Evolutionary conservation across 805 yeast species (phyloP).

Genomic region (Candida taoyuanica): DNA sequence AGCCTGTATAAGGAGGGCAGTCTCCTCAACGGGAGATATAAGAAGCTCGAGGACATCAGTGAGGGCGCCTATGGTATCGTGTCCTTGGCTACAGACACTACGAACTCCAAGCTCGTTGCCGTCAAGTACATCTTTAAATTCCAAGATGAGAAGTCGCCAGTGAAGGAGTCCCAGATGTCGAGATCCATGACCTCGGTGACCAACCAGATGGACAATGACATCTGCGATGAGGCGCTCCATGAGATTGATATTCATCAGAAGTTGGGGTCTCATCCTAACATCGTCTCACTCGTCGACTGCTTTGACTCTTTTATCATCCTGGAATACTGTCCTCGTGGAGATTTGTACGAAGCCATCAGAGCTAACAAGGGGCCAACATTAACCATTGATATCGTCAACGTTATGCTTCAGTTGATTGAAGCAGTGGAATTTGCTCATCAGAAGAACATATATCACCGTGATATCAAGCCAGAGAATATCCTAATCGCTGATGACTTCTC

Average conservation of each 20-base stretch:
- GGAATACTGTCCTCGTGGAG: slow-evolving; percentile 87
- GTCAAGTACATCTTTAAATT: slow-evolving; percentile 75
- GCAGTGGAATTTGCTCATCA: slow-evolving; percentile 76
- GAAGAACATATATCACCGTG: slow-evolving; percentile 72
- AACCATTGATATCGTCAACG: slow-evolving; percentile 42
- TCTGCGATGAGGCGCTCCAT: slow-evolving; percentile 55
- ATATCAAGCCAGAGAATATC: slow-evolving; percentile 73
- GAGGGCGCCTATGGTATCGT: slow-evolving; percentile 95
- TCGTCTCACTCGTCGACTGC: slow-evolving; percentile 55
- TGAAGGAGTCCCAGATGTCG: slow-evolving; percentile 27
- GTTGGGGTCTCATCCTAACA: slow-evolving; percentile 53
- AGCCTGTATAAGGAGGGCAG: slow-evolving; percentile 41
- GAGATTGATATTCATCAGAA: slow-evolving; percentile 64
- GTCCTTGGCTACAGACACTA: slow-evolving; percentile 71
- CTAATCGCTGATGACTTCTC: slow-evolving; percentile 50
- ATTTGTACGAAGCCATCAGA: slow-evolving; percentile 75
- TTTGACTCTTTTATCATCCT: slow-evolving; percentile 68
- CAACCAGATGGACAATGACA: slow-evolving; percentile 34
- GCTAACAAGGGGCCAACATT: slow-evolving; percentile 51
- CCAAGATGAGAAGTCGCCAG: slow-evolving; percentile 34
- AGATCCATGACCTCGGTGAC: slow-evolving; percentile 27
- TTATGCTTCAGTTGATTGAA: slow-evolving; percentile 58
- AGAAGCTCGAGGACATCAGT: slow-evolving; percentile 68
- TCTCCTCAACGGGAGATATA: slow-evolving; percentile 58
- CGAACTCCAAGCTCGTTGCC: slow-evolving; percentile 59